Evolutionary conservation across 805 yeast species (phyloP).

Genomic region (Starmerella bacillaris): DNA sequence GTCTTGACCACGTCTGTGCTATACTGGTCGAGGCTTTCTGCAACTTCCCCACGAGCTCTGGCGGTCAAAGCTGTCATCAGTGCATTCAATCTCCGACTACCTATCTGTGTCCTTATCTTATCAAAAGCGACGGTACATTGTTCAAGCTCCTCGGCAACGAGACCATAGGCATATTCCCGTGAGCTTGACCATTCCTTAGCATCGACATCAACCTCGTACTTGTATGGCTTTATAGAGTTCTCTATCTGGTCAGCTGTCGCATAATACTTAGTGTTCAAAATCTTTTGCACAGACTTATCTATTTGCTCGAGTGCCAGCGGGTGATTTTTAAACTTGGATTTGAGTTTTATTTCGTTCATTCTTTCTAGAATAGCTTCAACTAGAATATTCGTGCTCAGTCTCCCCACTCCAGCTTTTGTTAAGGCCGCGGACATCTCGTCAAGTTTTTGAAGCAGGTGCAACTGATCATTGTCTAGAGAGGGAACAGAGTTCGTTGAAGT

Average conservation of each 20-base stretch:
- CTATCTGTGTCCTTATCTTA: conserved; percentile 48
- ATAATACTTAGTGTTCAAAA: conserved; percentile 58
- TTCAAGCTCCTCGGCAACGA: conserved; percentile 66
- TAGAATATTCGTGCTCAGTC: conserved; percentile 66
- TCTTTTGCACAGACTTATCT: conserved; percentile 65
- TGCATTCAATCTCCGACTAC: conserved; percentile 66
- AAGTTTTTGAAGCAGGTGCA: conserved; percentile 73
- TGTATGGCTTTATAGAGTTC: conserved; percentile 93
- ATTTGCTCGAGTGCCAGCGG: conserved; percentile 73
- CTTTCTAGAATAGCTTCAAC: conserved; percentile 67
- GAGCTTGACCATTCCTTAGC: conserved; percentile 83
- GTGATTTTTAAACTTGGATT: conserved; percentile 63
- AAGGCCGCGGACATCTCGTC: conserved; percentile 69
- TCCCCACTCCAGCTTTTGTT: conserved; percentile 86
- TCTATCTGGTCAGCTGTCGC: conserved; percentile 97
- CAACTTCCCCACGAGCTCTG: conserved; percentile 34
- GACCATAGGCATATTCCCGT: conserved; percentile 52
- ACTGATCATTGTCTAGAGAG: conserved; percentile 42
- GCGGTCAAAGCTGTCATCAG: conserved; percentile 49
- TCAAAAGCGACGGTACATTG: conserved; percentile 58
- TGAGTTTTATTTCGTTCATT: conserved; percentile 51
- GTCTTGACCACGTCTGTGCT: conserved; percentile 52
- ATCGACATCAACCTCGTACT: conserved; percentile 90
- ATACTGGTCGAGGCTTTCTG: conserved; percentile 26
- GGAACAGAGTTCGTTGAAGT: conserved; percentile 23